Evolutionary conservation across 1,284 basidiomycete species (phyloP), one percentile per base, ranked within the genome.

Genomic region (Puccinia horiana): DNA sequence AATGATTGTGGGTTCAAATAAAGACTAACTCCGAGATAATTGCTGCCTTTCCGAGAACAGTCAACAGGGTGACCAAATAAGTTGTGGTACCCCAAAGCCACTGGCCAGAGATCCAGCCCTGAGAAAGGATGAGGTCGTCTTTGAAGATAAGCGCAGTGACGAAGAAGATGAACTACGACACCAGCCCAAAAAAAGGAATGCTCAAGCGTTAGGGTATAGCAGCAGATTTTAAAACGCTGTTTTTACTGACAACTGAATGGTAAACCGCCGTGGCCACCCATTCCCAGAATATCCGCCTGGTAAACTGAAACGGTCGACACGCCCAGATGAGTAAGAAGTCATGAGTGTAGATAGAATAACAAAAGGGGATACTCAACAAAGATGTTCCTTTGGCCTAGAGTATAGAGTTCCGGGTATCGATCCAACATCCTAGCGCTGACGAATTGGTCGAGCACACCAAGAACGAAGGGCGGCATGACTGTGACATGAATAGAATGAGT

Each of bases 51-150:
- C 96, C 96, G 9, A 99, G 90, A 11, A 99, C 96, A 0, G 96
- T 99, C 80, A 98, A 89, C 47, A 99, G 90, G 6, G 98, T 94
- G 1, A 93, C 91, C 70, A 99, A 91, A 87, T 98, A 99, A 23
- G 99, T 88, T 26, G 93, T 93, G 3, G 95, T 98, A 76, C 97
- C 97, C 96, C 96, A 99, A 85, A 96, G 93, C 97, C 97, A 99
- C 87, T 95, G 92, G 9, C 96, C 96, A 16, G 92, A 91, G 86
- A 95, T 93, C 84, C 91, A 90, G 0, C 97, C 97, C 81, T 91
- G 90, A 0, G 90, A 87, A 81, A 93, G 91, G 85, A 95, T 93
- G 83, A 96, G 88, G 86, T 95, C 94, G 47, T 93, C 93, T 92
- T 94, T 95, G 88, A 97, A 98, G 58, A 96, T 89, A 82, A 95